A percentile compares a stretch with the other conserved stretches of the same genome.
These are phyloP conservation scores for Suhomyces vadensis DNA, from an alignment of 805 yeast genomes.

Conservation along the genomic window DNA sequence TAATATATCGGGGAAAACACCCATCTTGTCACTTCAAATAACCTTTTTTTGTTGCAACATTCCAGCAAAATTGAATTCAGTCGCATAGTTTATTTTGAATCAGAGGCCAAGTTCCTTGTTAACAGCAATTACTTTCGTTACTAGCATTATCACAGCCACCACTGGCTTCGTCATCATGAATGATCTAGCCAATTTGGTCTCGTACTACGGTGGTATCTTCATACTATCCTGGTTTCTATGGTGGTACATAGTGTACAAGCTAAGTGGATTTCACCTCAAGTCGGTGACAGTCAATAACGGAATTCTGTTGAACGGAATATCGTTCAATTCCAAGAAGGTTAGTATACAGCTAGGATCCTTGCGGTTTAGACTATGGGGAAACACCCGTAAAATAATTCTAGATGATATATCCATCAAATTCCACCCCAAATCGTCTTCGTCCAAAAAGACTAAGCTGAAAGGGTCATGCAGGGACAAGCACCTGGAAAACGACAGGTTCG, in stretches of 20 bases:
- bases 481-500: neutral
- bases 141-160: no score
- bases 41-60: neutral
- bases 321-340: slow-evolving; percentile 15
- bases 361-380: slow-evolving; percentile 42
- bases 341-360: slow-evolving; percentile 22
- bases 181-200: neutral
- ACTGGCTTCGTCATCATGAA: no score
- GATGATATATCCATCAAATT: slow-evolving; percentile 23
- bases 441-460: neutral
- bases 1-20: no score
- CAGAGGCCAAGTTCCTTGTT: no score
- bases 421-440: neutral
- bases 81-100: no score
- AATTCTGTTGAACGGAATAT: slow-evolving; percentile 34
- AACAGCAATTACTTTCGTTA: no score
- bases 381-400: slow-evolving; percentile 31
- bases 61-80: no score
- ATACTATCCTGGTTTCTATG: slow-evolving; percentile 24
- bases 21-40: no score
- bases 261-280: slow-evolving; percentile 35
- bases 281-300: slow-evolving; percentile 40
- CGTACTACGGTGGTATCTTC: neutral
- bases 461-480: neutral
- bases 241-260: slow-evolving; percentile 33